Evolutionary conservation across 2,329 filamentous ascomycete genomes (phyloP), one percentile per base, ranked within the genome.

Genomic region (Botrytis paeoniae): DNA sequence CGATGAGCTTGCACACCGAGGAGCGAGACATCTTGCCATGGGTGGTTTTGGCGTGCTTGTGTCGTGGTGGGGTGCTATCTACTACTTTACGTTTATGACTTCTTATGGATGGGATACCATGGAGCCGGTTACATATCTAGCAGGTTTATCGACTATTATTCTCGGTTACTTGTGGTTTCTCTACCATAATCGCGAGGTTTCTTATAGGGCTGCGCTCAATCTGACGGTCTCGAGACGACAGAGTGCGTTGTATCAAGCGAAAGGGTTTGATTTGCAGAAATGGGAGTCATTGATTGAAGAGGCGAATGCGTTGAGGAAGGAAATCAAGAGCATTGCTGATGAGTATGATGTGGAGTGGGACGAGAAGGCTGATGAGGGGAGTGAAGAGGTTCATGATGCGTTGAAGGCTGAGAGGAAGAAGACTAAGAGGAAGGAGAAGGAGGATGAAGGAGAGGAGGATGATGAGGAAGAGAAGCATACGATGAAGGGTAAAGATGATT

Each of bases 321-420:
- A 98, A 82, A 92, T 98, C 81, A 92, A 92, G 82, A 86, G 87
- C 25, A 88, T 97, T 14, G 94, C 95, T 0, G 88, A 90, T 48
- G 94, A 97, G 82, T 97, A 97, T 81, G 94, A 97, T 78, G 93
- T 95, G 12, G 93, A 95, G 69, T 97, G 94, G 93, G 89, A 97
- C 78, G 93, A 96, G 83, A 87, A 86, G 74, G 85, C 84, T 75
- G 93, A 97, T 76, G 89, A 95, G 69, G 89, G 89, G 20, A 88
- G 88, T n/a, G 89, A 91, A 78, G 87, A 92, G 45, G 86, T 90
- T 0, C 86, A 85, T 80, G 83, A 89, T 77, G 85, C 86, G 25
- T 80, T 91, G 45, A 87, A 88, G 75, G 83, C 86, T 74, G 87
- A 89, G 79, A 82, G 84, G 75, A 72, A 62, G 37, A 81, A 79